Conservation (phyloP, 768 basidiomycete species). For the Fibroporia radiculosa region DNA sequence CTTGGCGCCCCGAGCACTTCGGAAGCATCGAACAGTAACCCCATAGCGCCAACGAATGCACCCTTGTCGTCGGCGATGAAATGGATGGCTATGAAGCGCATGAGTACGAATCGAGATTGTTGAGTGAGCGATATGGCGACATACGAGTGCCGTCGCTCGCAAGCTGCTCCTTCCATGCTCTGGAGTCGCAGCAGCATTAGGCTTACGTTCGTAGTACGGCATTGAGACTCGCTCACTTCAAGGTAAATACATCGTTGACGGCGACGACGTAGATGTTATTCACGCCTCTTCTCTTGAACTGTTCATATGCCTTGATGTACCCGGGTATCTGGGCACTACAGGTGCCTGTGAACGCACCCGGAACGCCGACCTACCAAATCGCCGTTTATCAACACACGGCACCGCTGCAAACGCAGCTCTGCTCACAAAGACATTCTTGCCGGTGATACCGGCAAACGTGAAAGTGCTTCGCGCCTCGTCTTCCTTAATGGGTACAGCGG, state of each 20-base stretch:
- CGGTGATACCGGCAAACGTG: constrained; percentile 37
- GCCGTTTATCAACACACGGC: background rate
- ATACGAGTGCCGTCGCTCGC: constrained; percentile 49
- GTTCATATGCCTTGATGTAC: constrained; percentile 57
- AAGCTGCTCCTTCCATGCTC: constrained; percentile 62
- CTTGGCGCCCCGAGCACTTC: constrained; percentile 58
- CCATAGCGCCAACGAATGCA: constrained; percentile 30
- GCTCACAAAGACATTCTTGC: constrained; percentile 58
- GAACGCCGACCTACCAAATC: constrained; percentile 54
- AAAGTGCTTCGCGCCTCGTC: constrained; percentile 36
- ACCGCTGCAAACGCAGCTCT: background rate
- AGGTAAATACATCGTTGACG: constrained; percentile 76
- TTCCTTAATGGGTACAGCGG: constrained; percentile 47
- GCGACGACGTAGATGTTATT: constrained; percentile 62
- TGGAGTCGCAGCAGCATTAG: constrained; percentile 16
- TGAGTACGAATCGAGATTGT: constrained; percentile 23
- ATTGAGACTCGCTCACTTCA: constrained; percentile 31
- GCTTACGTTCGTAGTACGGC: constrained; percentile 4
- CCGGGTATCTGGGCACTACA: constrained; percentile 56
- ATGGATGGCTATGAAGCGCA: constrained; percentile 20
- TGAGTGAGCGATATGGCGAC: constrained; percentile 13
- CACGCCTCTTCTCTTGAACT: constrained; percentile 73
- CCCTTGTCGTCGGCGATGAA: constrained; percentile 55
- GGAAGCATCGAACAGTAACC: constrained; percentile 41
- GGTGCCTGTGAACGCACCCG: constrained; percentile 69